phyloP scores from a whole-genome alignment of 2,329 filamentous ascomycete genomes.

The Dactylellina cionopaga region DNA sequence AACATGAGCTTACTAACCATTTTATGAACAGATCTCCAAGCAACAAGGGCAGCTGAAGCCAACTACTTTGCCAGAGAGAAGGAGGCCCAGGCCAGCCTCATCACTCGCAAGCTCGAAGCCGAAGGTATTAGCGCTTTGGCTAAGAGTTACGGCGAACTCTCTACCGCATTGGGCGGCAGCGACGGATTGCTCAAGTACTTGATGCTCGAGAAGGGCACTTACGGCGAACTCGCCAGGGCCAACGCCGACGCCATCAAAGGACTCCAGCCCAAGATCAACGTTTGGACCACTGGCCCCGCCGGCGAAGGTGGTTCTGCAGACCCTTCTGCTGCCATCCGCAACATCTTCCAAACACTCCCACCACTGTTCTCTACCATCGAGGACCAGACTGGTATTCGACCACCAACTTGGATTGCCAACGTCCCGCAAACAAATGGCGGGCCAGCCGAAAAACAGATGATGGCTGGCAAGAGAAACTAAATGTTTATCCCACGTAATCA shows the following conservation, averaged over 20 bases:
- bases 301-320: constrained; percentile 66
- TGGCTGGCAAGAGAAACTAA: constrained; percentile 14
- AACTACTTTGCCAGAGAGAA: constrained; percentile 62
- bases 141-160: constrained; percentile 78
- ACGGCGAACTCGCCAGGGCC: constrained; percentile 78
- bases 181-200: constrained; percentile 82
- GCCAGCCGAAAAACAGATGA: constrained; percentile 19
- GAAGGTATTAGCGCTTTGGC: constrained; percentile 81
- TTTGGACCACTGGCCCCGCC: constrained; percentile 80
- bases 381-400: constrained; percentile 84
- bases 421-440: constrained; percentile 53
- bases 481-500: background rate
- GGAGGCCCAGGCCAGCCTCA: constrained; percentile 70
- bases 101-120: constrained; percentile 75
- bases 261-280: constrained; percentile 84
- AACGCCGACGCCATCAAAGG: constrained; percentile 80
- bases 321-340: constrained; percentile 73
- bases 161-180: constrained; percentile 78
- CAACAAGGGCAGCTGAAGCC: constrained; percentile 58
- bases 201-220: constrained; percentile 86
- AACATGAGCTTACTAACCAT: constrained; percentile 2
- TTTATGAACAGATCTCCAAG: constrained; percentile 39
- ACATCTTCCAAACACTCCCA: constrained; percentile 84
- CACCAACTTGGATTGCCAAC: constrained; percentile 73
- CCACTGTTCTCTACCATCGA: constrained; percentile 86